A percentile compares a stretch with the other conserved stretches of the same genome.
These are phyloP conservation scores for Fusarium bactridioides DNA, from an alignment of 2,329 filamentous ascomycete species.

Conservation along the genomic window DNA sequence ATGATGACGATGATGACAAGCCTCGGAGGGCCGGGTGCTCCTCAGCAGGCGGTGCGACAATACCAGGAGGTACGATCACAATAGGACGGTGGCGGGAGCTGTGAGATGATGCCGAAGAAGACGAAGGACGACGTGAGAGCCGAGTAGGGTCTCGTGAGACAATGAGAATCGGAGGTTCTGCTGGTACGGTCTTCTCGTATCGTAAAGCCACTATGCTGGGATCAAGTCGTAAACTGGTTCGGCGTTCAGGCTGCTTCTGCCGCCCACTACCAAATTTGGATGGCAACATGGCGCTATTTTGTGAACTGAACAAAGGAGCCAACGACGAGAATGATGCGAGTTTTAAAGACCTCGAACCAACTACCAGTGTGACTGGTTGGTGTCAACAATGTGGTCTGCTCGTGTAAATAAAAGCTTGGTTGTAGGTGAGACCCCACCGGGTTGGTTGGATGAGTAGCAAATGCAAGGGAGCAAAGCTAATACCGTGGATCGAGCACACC, in stretches of 20 bases:
- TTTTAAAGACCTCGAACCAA: constrained; percentile 3
- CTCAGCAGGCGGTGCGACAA: constrained; percentile 56
- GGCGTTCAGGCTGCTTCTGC: constrained; percentile 49
- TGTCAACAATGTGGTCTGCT: constrained; percentile 16
- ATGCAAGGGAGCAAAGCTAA: constrained; percentile 34
- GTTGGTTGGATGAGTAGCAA: constrained; percentile 15
- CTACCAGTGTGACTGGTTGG: constrained; percentile 12
- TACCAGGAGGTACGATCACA: constrained; percentile 42
- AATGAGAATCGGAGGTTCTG: constrained; percentile 65
- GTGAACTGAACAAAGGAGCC: constrained; percentile 14
- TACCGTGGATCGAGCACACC: constrained; percentile 19
- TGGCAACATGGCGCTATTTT: constrained; percentile 46
- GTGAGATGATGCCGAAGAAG: constrained; percentile 35
- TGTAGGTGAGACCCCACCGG: constrained; percentile 28
- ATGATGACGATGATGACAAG: constrained; percentile 20
- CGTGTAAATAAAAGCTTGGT: constrained; percentile 9
- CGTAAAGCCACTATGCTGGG: constrained; percentile 61
- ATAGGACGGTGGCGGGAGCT: constrained; percentile 41
- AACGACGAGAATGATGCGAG: constrained; percentile 8
- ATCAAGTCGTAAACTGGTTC: constrained; percentile 55
- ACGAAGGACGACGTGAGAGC: constrained; percentile 38
- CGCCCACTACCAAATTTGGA: constrained; percentile 55
- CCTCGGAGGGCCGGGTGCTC: constrained; percentile 62
- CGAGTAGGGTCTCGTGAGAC: constrained; percentile 54
- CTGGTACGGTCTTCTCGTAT: constrained; percentile 68